These are phyloP conservation scores for Amoebophrya sp. DNA, from an alignment of 169 alveolate genomes.

Conservation along the genomic window DNA sequence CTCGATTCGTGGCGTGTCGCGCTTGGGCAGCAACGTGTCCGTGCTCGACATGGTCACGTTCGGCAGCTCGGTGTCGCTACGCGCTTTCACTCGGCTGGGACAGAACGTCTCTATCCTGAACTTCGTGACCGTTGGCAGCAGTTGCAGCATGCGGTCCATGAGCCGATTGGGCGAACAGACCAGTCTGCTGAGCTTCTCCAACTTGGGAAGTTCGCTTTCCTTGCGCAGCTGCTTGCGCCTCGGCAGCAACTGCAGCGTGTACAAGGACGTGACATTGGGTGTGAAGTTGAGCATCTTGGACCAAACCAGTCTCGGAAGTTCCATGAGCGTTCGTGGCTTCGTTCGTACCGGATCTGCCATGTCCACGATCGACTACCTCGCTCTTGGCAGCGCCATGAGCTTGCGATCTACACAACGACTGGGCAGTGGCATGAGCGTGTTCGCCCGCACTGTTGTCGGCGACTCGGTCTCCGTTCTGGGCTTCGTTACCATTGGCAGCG, in stretches of 20 bases:
- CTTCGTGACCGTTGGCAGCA: neutral
- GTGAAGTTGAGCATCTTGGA: neutral
- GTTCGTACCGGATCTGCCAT: neutral
- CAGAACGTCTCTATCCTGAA: neutral
- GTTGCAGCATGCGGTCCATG: neutral
- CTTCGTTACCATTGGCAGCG: neutral
- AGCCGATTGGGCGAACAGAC: neutral
- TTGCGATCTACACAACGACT: neutral
- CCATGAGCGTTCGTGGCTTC: neutral
- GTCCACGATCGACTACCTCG: neutral
- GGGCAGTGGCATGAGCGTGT: slow-evolving; percentile 6
- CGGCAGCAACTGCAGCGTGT: slow-evolving; percentile 13
- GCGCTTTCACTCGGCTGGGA: neutral
- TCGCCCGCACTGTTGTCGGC: neutral
- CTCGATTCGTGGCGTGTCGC: too few species aligned
- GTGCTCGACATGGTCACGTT: slow-evolving; percentile 11
- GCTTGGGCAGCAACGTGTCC: slow-evolving; percentile 26
- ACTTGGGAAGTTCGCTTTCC: neutral
- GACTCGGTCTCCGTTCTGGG: neutral
- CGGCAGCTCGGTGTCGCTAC: too few species aligned
- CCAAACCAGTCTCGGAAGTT: neutral
- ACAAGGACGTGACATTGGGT: neutral
- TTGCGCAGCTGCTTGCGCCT: neutral
- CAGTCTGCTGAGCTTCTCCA: neutral
- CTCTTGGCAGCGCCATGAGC: neutral